phyloP scores from a whole-genome alignment of 176 grass and related monocot species.

The Rhynchospora breviuscula region DNA sequence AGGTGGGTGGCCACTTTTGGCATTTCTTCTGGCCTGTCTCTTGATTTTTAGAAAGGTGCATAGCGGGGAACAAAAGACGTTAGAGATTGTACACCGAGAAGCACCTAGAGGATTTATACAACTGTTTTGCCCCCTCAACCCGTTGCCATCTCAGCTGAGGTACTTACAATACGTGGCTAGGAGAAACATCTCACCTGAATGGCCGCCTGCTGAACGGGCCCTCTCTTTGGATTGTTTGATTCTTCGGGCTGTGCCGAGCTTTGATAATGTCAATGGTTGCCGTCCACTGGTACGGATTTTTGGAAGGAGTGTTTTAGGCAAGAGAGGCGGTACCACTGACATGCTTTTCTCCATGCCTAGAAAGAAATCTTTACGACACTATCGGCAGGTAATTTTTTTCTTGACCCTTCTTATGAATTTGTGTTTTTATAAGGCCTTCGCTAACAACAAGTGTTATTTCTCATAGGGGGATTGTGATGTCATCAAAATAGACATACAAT shows the following conservation, averaged over 20 bases:
- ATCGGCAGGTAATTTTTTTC: conserved; percentile 56
- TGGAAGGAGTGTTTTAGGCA: conserved; percentile 63
- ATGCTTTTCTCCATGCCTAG: conserved; percentile 87
- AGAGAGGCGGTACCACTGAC: conserved; percentile 41
- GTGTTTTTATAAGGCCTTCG: conserved; percentile 3
- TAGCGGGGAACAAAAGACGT: conserved; percentile 67
- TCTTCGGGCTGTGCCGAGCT: conserved; percentile 85
- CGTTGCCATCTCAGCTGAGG: conserved; percentile 86
- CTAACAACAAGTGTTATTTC: conserved; percentile 1
- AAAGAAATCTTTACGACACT: conserved; percentile 84
- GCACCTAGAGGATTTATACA: conserved; percentile 89
- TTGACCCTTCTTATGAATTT: conserved; percentile 21
- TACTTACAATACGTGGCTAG: conserved; percentile 95
- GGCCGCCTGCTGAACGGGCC: conserved; percentile 79
- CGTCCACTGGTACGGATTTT: conserved; percentile 89
- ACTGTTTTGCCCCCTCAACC: conserved; percentile 89
- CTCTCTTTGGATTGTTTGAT: conserved; percentile 96
- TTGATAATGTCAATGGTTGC: conserved; percentile 86
- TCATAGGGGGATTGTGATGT: conserved; percentile 87
- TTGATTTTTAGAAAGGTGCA: conserved; percentile 87
- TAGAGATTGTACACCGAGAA: conserved; percentile 86
- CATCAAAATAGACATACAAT: conserved; percentile 98
- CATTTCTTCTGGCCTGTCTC: conserved; percentile 84
- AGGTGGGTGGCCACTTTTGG: conserved; percentile 87
- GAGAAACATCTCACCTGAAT: conserved; percentile 83